phyloP scores from a whole-genome alignment of 768 basidiomycete genomes.

The Naganishia kalamii region DNA sequence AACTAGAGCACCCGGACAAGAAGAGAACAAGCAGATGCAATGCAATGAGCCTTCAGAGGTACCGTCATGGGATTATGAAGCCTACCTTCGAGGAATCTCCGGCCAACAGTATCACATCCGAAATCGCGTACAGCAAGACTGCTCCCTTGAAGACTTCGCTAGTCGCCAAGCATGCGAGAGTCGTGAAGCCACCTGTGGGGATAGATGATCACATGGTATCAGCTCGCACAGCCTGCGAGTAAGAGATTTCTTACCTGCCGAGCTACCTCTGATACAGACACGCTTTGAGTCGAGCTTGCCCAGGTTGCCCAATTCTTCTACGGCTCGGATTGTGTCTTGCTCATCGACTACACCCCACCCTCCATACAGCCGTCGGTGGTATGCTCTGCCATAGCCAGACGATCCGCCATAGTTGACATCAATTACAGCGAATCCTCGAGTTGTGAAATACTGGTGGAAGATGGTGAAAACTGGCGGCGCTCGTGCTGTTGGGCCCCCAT shows the following conservation, averaged over 20 bases:
- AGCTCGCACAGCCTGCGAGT: background rate
- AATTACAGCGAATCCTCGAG: conserved; percentile 50
- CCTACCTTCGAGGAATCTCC: no score
- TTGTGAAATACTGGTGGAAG: conserved; percentile 24
- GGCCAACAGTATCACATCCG: no score
- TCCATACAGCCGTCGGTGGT: conserved; percentile 49
- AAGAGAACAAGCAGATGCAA: no score
- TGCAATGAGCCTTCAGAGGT: no score
- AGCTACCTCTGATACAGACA: conserved; percentile 63
- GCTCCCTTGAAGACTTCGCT: no score
- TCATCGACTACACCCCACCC: conserved; percentile 70
- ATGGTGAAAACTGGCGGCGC: conserved; percentile 7
- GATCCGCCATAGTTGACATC: conserved; percentile 72
- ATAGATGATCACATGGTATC: background rate
- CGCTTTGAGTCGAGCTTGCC: conserved; percentile 60
- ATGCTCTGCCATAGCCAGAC: conserved; percentile 64
- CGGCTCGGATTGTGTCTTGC: conserved; percentile 59
- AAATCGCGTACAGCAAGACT: no score
- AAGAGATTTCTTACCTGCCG: conserved; percentile 48
- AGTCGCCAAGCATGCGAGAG: conserved; percentile 52
- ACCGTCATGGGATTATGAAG: no score
- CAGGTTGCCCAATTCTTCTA: conserved; percentile 51
- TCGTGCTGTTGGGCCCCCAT: conserved; percentile 58
- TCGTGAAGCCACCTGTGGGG: conserved; percentile 55
- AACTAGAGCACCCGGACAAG: no score